phyloP scores from a whole-genome alignment of 2,329 filamentous ascomycete genomes.

The Triangularia verruculosa region DNA sequence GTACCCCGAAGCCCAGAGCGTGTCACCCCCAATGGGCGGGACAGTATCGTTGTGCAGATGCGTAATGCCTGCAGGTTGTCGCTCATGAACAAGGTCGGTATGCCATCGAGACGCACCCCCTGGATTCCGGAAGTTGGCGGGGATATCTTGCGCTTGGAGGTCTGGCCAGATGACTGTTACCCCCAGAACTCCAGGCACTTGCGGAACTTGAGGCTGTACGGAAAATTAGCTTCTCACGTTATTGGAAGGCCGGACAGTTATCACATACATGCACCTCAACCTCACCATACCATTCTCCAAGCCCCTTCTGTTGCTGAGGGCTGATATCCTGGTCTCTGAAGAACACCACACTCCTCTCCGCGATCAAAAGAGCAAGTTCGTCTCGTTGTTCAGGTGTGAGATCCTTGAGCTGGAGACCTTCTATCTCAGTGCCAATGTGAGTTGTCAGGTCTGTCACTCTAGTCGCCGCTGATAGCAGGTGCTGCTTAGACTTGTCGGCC shows the following conservation, averaged over 20 bases:
- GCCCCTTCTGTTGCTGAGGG: conserved; percentile 60
- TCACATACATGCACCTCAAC: conserved; percentile 63
- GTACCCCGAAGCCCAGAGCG: conserved; percentile 70
- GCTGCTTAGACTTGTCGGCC: conserved; percentile 63
- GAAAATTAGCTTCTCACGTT: not conserved
- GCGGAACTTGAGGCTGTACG: conserved; percentile 63
- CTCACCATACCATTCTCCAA: conserved; percentile 63
- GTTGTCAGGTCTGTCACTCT: conserved; percentile 61
- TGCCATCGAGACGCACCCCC: conserved; percentile 69
- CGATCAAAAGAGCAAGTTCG: conserved; percentile 60
- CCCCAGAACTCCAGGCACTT: conserved; percentile 64
- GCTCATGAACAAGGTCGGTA: conserved; percentile 67
- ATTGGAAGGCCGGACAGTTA: not conserved
- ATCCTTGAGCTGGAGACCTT: conserved; percentile 61
- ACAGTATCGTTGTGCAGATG: conserved; percentile 69
- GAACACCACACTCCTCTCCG: conserved; percentile 64
- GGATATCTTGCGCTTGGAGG: conserved; percentile 58
- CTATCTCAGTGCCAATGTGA: conserved; percentile 63
- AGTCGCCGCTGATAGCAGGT: conserved; percentile 57
- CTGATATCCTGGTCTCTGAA: conserved; percentile 61
- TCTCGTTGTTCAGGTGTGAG: conserved; percentile 57
- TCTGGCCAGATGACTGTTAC: conserved; percentile 70
- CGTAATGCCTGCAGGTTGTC: conserved; percentile 67
- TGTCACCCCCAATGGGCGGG: conserved; percentile 64
- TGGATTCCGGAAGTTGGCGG: conserved; percentile 62